phyloP scores from a whole-genome alignment of 306 rosid species.

The Castanea mollissima region DNA sequence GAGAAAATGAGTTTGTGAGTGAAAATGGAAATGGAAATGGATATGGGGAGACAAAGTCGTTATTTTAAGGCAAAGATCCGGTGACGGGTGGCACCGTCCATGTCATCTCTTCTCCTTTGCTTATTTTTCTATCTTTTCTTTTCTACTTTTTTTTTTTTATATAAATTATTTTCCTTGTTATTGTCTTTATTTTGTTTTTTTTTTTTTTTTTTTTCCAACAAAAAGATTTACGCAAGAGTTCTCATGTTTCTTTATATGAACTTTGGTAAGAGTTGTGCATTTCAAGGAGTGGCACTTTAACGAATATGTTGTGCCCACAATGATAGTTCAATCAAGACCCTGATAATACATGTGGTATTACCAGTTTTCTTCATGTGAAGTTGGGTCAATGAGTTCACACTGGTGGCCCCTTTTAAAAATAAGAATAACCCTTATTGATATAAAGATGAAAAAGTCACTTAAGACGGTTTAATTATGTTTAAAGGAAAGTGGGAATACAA shows the following conservation, averaged over 20 bases:
- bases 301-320: too few relatives aligned
- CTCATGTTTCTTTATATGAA: accelerated
- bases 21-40: conserved; percentile 1
- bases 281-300: too few relatives aligned
- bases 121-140: neutral
- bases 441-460: too few relatives aligned
- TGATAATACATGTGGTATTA: too few relatives aligned
- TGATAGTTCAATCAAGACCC: too few relatives aligned
- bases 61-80: conserved; percentile 62
- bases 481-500: too few relatives aligned
- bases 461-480: too few relatives aligned
- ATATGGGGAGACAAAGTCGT: conserved; percentile 38
- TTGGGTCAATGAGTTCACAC: too few relatives aligned
- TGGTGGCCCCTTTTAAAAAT: accelerated
- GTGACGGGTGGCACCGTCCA: conserved; percentile 54
- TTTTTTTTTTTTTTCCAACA: neutral
- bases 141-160: neutral
- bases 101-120: conserved; percentile 24
- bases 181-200: neutral
- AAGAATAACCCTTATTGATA: too few relatives aligned
- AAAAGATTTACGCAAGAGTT: too few relatives aligned
- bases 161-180: neutral
- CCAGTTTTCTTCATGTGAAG: accelerated
- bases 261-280: too few relatives aligned
- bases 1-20: neutral